These are phyloP conservation scores for Pisolithus microcarpus DNA, from an alignment of 768 basidiomycete genomes.

Conservation along the genomic window DNA sequence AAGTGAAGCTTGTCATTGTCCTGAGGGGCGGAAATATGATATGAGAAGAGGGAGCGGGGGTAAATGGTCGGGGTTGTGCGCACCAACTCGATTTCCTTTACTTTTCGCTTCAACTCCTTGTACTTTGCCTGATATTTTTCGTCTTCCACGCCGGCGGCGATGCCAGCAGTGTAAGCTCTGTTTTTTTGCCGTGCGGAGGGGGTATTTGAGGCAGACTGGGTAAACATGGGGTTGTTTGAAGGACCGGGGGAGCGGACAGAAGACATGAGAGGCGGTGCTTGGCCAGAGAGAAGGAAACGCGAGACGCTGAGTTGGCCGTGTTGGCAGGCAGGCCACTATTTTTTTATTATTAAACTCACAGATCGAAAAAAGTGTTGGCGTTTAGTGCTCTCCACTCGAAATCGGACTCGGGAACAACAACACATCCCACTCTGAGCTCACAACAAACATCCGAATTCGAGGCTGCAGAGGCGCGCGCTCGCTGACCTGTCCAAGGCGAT, in stretches of 20 bases:
- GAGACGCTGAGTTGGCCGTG: constrained; percentile 23
- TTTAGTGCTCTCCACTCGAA: constrained; percentile 18
- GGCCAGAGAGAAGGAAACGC: constrained; percentile 24
- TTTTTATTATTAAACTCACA: constrained; percentile 20
- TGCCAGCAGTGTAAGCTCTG: constrained; percentile 47
- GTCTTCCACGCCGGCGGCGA: constrained; percentile 76
- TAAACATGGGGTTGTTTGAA: constrained; percentile 32
- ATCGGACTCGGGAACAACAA: too few species aligned
- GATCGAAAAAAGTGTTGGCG: constrained; percentile 17
- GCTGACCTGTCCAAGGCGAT: neutral
- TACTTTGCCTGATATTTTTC: constrained; percentile 84
- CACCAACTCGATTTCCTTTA: constrained; percentile 78
- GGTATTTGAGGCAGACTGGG: constrained; percentile 21
- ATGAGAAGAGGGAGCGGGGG: constrained; percentile 2
- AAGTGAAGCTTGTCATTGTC: constrained; percentile 85
- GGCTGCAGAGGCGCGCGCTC: too few species aligned
- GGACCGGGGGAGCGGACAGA: constrained; percentile 52
- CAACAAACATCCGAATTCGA: too few species aligned
- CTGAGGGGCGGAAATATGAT: constrained; percentile 31
- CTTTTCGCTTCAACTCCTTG: constrained; percentile 81
- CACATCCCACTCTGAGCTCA: too few species aligned
- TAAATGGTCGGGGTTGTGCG: constrained; percentile 16
- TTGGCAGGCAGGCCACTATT: constrained; percentile 10
- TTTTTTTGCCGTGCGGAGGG: constrained; percentile 40
- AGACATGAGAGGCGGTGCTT: constrained; percentile 54